Base-by-base conservation (phyloP, 345 rosid species). In the Sonneratia alba region DNA sequence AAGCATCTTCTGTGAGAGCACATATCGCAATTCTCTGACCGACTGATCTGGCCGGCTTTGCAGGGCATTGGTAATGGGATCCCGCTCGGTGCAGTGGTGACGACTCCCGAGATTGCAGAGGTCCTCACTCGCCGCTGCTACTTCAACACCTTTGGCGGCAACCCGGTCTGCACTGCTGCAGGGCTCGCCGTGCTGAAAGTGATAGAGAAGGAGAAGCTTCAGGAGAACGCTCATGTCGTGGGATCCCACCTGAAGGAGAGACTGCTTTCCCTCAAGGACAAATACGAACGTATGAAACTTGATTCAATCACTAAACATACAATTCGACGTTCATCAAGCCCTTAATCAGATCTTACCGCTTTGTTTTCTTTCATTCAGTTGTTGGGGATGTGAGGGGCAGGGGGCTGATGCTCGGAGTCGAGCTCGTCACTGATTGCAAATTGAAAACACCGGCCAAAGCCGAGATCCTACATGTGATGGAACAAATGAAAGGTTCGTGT, bases 31-130 rank as follows among this genome's bases (percentile, higher is more conserved):
- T 42, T 42, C 2, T 42, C 45, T 9, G 45, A 42, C 45, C 3
- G 45, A 42, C 45, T 42, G 45, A 42, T 42, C 45, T 42, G 7
- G 45, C 45, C 45, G 45, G 48, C 66, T 53, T 15, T 38, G 36
- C 82, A 92, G 98, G 99, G 97, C 53, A 92, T 92, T 74, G 99
- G 99, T 12, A 96, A 96, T 69, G 99, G 99, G 48, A 85, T 91
- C 75, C 99, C 99, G n/a, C 85, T 96, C 16, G 99, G 98, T 67
- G 98, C 99, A 4, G 98, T 91, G 36, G 95, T 92, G 73, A 96
- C 99, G 43, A 96, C 99, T 68, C 96, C 99, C 12, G 93, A 92
- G 83, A 84, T 96, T 51, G 99, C 98, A 19, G 79, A 81, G 71
- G 97, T 91, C 72, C 76, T 92, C 82, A 91, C 93, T 40, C 87